Conservation (phyloP, 805 yeast species). For the Hyphopichia homilentoma region DNA sequence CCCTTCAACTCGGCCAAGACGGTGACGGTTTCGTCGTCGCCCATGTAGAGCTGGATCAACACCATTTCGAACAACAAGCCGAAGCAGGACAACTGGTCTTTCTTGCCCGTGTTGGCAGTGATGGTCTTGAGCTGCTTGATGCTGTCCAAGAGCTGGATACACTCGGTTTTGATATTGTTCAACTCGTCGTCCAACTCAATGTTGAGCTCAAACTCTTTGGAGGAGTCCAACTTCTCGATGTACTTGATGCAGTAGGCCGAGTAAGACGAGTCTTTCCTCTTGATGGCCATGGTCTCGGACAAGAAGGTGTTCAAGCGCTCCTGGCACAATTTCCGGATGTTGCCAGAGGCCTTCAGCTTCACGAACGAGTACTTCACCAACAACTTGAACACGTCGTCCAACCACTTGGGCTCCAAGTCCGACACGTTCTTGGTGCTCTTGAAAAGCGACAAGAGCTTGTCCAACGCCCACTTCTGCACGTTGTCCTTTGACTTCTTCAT, state of each 20-base stretch:
- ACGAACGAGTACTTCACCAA: slow-evolving; percentile 43
- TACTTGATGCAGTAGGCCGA: slow-evolving; percentile 49
- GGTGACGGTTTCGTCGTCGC: slow-evolving; percentile 71
- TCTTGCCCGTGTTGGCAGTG: slow-evolving; percentile 2
- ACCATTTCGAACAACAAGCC: slow-evolving; percentile 77
- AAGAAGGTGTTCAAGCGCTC: slow-evolving; percentile 70
- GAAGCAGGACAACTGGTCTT: slow-evolving; percentile 54
- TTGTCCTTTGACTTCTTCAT: slow-evolving; percentile 27
- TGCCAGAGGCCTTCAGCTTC: slow-evolving; percentile 21
- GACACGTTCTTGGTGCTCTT: slow-evolving; percentile 40
- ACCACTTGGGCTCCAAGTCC: slow-evolving; percentile 14
- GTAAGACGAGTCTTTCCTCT: slow-evolving; percentile 55
- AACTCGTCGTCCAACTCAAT: slow-evolving; percentile 59
- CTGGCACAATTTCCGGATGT: slow-evolving; percentile 42
- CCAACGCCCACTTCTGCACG: slow-evolving; percentile 56
- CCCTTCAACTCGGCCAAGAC: slow-evolving; percentile 69
- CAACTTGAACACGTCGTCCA: slow-evolving; percentile 35
- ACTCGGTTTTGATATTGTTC: slow-evolving; percentile 41
- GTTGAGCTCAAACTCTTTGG: slow-evolving; percentile 15
- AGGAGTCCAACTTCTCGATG: slow-evolving; percentile 22
- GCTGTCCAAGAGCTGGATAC: slow-evolving; percentile 42
- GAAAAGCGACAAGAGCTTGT: slow-evolving; percentile 51
- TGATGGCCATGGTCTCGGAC: slow-evolving; percentile 48
- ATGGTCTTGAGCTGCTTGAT: slow-evolving; percentile 28
- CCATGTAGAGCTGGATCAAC: slow-evolving; percentile 70